Base-by-base conservation (phyloP, 805 yeast species). In the Saccharomycopsis fibuligera region DNA sequence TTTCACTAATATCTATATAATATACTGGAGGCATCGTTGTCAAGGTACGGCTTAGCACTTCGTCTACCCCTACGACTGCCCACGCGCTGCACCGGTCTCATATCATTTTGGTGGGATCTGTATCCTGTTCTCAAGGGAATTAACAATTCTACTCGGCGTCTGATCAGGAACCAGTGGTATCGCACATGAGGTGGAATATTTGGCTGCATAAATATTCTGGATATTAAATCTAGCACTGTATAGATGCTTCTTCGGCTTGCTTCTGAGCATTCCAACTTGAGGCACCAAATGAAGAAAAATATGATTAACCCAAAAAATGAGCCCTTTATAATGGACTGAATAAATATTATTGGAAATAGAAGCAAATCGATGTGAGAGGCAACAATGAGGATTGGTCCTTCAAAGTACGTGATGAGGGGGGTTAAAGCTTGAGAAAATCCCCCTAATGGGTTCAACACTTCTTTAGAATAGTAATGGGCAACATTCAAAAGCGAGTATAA, bases 321-420 rank as follows among this genome's bases (percentile, higher is more conserved):
- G 19, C 53, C 48, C 9, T 25, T 9, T 12, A 52, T 42, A 16
- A 30, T 22, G 10, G 45, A 37, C 33, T 53, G 51, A 21, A 53
- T 38, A 37, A 53, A 51, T 19, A 51, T 44, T 3, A 51, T 35
- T 19, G 51, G 54, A 30, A 54, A 52, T 17, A 54, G 33, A n/a
- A 54, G n/a, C 8, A 51, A 24, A 35, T 62, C 64, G 31, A 78
- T 75, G 54, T 75, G 76, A 55, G 85, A 86, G 23, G 93, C 95
- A 14, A 96, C 95, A 24, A 75, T 76, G 61, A 75, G 76, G 49
- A 68, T 76, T 58, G 84, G 82, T 54, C 80, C 95, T 3, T 82
- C 78, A 63, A 86, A 81, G 61, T 68, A 73, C 35, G 69, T 71
- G 17, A 66, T 72, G 5, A 69, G 75, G 73, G 50, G 68, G 80